Evolutionary conservation across 306 rosid species (phyloP).

Genomic region (Acacia crassicarpa): DNA sequence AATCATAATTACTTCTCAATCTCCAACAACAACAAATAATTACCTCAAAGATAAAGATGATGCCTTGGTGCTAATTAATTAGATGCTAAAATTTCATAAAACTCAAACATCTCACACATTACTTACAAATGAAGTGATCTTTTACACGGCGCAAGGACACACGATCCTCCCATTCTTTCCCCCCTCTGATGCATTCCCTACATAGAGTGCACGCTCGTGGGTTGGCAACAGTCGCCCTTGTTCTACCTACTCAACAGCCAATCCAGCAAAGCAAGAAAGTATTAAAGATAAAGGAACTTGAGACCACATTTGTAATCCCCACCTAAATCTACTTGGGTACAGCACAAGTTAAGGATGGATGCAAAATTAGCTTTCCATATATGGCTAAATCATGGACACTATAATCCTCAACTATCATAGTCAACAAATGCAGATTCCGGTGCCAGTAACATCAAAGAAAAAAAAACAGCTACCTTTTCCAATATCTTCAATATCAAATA

Average conservation of each 20-base stretch:
- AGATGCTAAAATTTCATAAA: background rate
- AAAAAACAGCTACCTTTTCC: slow-evolving; percentile 58
- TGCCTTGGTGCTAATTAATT: background rate
- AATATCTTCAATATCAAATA: slow-evolving; percentile 90
- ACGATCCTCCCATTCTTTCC: slow-evolving; percentile 78
- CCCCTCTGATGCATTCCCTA: slow-evolving; percentile 96
- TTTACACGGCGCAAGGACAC: slow-evolving; percentile 80
- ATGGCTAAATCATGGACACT: background rate
- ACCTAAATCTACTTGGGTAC: background rate
- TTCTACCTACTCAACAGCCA: slow-evolving; percentile 58
- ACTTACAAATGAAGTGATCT: slow-evolving; percentile 95
- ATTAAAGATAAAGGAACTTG: slow-evolving; percentile 13
- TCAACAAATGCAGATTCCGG: slow-evolving; percentile 4
- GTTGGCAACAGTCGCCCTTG: slow-evolving; percentile 63
- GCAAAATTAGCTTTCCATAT: slow-evolving; percentile 9
- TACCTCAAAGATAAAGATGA: background rate
- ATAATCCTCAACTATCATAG: slow-evolving; percentile 4
- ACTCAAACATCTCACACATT: slow-evolving; percentile 11
- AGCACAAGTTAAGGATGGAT: background rate
- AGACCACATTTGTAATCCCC: slow-evolving; percentile 5
- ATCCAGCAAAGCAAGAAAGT: slow-evolving; percentile 24
- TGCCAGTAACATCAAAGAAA: background rate
- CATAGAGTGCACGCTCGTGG: slow-evolving; percentile 89
- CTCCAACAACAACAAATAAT: background rate
- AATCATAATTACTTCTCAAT: slow-evolving; percentile 5